Evolutionary conservation across 768 basidiomycete species (phyloP), one percentile per base, ranked within the genome.

Genomic region (Mycena vitilis): DNA sequence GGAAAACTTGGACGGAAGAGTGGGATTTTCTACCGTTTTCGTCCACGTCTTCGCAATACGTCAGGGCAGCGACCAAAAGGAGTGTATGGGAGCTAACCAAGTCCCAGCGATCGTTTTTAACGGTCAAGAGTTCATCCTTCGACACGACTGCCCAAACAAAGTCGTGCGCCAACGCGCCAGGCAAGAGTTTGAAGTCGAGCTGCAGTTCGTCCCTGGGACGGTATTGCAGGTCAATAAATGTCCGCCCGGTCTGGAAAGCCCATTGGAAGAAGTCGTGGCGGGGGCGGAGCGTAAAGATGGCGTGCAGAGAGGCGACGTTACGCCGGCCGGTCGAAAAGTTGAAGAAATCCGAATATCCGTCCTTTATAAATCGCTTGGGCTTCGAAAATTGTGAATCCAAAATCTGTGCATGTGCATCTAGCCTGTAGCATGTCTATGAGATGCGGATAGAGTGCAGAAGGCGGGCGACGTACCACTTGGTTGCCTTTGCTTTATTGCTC

Each of bases 251-350:
- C 73, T 95, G 90, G 79, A 87, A 89, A 38, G 87, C 63, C 69
- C 85, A 78, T 72, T 93, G 91, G 68, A 92, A 77, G 42, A 93
- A 78, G 80, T 97, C 95, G 79, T 98, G 96, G 76, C 92, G 89
- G 67, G 96, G 95, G 52, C 87, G 82, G 69, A 96, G 85, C 52
- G 88, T 83, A 78, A 96, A 86, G 73, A 92, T 85, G 57, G 92
- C 89, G 83, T 97, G 95, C 60, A 96, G 84, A 37, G 91, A 92
- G 34, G 87, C 81, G 63, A 95, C 76, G 71, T 88, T 89, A 66
- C 92, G 91, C 67, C 96, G 84, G 61, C 96, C 96, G 3, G 95
- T 95, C 48, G 94, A 94, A 81, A 93, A 98, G 75, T 86, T 85
- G 82, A 95, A 93, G 76, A 89, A 92, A 81, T 95, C 94, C 4